Evolutionary conservation across 495 filamentous ascomycete species (phyloP).

Genomic region (Penicillium paxilli): DNA sequence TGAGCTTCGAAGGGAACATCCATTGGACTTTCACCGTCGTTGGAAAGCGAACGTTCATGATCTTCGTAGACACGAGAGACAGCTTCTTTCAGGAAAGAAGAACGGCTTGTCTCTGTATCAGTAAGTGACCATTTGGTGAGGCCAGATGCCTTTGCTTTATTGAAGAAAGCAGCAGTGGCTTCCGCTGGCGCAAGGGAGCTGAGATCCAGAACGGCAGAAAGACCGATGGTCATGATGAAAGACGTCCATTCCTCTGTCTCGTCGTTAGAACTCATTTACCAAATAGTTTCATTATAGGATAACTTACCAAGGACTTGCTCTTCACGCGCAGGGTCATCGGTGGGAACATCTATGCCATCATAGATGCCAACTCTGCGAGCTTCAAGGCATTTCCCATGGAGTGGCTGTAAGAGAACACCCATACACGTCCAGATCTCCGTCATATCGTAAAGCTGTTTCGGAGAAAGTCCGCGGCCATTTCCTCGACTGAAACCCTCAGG

Average conservation of each 20-base stretch:
- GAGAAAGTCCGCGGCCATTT: constrained; percentile 55
- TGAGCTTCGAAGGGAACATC: constrained; percentile 12
- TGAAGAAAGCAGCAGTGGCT: constrained; percentile 47
- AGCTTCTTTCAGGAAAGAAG: constrained; percentile 64
- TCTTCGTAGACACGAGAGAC: constrained; percentile 60
- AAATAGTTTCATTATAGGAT: background rate
- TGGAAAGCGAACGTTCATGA: constrained; percentile 29
- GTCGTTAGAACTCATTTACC: constrained; percentile 25
- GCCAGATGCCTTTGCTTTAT: constrained; percentile 52
- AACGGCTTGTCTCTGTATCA: constrained; percentile 44
- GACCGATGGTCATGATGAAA: constrained; percentile 61
- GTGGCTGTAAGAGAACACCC: constrained; percentile 54
- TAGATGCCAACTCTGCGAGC: constrained; percentile 60
- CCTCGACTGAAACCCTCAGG: constrained; percentile 59
- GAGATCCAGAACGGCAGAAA: constrained; percentile 55
- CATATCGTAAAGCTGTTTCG: constrained; percentile 63
- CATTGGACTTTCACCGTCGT: constrained; percentile 9
- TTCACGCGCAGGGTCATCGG: constrained; percentile 52
- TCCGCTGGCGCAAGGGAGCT: constrained; percentile 47
- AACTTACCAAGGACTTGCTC: constrained; percentile 54
- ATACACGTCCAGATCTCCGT: constrained; percentile 68
- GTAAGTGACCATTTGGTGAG: constrained; percentile 58
- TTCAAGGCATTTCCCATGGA: constrained; percentile 56
- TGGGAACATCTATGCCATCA: constrained; percentile 43
- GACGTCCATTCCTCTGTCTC: constrained; percentile 63